Conservation (phyloP, 495 filamentous ascomycete genomes). For the Parachaetomium inaequale region DNA sequence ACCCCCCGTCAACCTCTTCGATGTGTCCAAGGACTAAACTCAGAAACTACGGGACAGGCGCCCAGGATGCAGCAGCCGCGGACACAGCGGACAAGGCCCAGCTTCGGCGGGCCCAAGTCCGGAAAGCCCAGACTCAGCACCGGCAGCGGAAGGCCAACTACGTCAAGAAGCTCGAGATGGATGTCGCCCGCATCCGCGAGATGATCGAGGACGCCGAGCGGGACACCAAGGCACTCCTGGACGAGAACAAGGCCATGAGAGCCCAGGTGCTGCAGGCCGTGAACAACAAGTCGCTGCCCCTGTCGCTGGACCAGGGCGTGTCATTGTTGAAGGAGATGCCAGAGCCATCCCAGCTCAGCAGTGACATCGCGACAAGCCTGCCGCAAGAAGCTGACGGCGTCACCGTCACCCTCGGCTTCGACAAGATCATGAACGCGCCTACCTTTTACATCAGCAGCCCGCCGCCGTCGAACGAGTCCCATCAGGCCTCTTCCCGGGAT, state of each 20-base stretch:
- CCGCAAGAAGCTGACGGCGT: constrained; percentile 17
- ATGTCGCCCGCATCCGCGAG: constrained; percentile 42
- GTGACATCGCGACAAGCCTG: neutral
- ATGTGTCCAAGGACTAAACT: constrained; percentile 10
- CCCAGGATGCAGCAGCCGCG: neutral
- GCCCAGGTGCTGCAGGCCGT: neutral
- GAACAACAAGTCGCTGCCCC: neutral
- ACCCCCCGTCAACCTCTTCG: neutral
- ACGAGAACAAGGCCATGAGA: constrained; percentile 38
- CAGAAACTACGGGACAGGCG: neutral
- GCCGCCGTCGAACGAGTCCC: constrained; percentile 11
- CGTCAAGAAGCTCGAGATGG: constrained; percentile 48
- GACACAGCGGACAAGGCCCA: constrained; percentile 33
- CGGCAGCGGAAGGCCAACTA: constrained; percentile 52
- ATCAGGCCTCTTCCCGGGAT: constrained; percentile 2
- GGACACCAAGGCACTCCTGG: constrained; percentile 29
- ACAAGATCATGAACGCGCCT: constrained; percentile 29
- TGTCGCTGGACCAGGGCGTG: constrained; percentile 11
- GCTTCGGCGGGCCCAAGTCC: constrained; percentile 46
- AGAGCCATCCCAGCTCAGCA: constrained; percentile 6
- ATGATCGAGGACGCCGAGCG: constrained; percentile 39
- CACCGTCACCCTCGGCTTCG: constrained; percentile 33
- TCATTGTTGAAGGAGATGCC: neutral
- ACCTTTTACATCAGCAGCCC: constrained; percentile 30
- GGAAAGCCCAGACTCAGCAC: constrained; percentile 51